Evolutionary conservation across 169 alveolate species (phyloP).

Genomic region (Condylostoma magnum): DNA sequence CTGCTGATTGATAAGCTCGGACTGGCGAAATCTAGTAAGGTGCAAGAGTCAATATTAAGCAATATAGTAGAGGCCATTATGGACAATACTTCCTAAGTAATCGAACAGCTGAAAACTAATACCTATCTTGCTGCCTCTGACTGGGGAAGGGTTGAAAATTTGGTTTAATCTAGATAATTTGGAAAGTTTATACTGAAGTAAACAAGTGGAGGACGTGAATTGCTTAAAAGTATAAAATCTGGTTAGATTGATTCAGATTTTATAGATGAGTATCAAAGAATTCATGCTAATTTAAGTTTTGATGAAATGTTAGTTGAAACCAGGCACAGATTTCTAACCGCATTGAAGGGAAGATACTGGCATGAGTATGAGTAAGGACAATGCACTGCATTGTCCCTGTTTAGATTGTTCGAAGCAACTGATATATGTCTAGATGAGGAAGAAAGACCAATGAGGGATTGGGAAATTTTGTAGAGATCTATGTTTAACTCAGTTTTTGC

Average conservation of each 20-base stretch:
- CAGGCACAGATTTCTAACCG: slow-evolving; percentile 9
- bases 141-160: slow-evolving; percentile 10
- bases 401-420: slow-evolving; percentile 7
- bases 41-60: slow-evolving; percentile 16
- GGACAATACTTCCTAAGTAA: slow-evolving; percentile 8
- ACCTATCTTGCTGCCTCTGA: not conserved
- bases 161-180: slow-evolving; percentile 12
- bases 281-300: not conserved
- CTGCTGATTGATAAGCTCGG: slow-evolving; percentile 10
- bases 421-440: slow-evolving; percentile 12
- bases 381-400: slow-evolving; percentile 16
- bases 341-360: slow-evolving; percentile 31
- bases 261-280: not conserved
- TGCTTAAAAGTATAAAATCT: too few species aligned
- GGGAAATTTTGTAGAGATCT: slow-evolving; percentile 14
- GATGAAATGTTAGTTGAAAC: slow-evolving; percentile 7
- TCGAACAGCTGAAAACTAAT: slow-evolving; percentile 6
- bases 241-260: too few species aligned
- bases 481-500: not conserved
- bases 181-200: slow-evolving; percentile 1
- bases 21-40: slow-evolving; percentile 13
- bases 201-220: not conserved
- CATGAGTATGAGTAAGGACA: slow-evolving; percentile 28
- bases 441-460: not conserved
- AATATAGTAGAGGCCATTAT: slow-evolving; percentile 14